Conservation (phyloP, 352 stramenopile species). For the Pythium plurisporium region DNA sequence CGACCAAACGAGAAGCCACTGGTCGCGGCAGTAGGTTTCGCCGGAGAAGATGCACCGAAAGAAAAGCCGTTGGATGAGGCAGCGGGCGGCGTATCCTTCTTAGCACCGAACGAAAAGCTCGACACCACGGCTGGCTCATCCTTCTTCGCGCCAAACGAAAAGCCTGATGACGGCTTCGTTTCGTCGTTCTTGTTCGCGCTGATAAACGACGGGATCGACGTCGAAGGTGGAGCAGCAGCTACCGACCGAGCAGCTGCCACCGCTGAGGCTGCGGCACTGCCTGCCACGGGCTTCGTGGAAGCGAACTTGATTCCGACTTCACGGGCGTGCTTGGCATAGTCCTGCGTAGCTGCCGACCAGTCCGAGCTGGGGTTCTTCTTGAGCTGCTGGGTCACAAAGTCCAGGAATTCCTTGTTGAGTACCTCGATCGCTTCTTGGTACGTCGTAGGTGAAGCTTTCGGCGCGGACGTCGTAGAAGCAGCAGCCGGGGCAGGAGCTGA, state of each 20-base stretch:
- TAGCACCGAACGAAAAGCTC: slow-evolving; percentile 35
- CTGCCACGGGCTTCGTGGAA: slow-evolving; percentile 51
- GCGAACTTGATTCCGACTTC: slow-evolving; percentile 60
- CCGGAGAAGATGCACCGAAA: not conserved
- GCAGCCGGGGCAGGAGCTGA: not conserved
- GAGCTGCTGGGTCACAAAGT: slow-evolving; percentile 61
- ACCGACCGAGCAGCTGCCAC: slow-evolving; percentile 17
- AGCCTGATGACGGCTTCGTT: slow-evolving; percentile 14
- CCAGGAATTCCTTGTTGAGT: slow-evolving; percentile 80
- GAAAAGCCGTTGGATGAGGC: too few species aligned
- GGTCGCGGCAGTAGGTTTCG: not conserved
- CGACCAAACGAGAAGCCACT: not conserved
- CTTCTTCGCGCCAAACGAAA: slow-evolving; percentile 20
- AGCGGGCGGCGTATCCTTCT: too few species aligned
- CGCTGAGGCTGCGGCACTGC: slow-evolving; percentile 1
- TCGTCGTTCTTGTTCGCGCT: slow-evolving; percentile 5
- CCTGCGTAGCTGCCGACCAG: slow-evolving; percentile 61
- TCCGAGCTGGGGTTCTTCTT: slow-evolving; percentile 62
- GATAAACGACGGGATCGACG: slow-evolving; percentile 11
- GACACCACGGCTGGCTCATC: not conserved
- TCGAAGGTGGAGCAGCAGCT: slow-evolving; percentile 6
- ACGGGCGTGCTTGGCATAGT: slow-evolving; percentile 69
- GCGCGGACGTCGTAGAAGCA: not conserved
- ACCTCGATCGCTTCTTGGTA: slow-evolving; percentile 77
- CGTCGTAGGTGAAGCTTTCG: slow-evolving; percentile 17